Evolutionary conservation across 495 filamentous ascomycete genomes (phyloP).

Genomic region (Trichocladium antarcticum): DNA sequence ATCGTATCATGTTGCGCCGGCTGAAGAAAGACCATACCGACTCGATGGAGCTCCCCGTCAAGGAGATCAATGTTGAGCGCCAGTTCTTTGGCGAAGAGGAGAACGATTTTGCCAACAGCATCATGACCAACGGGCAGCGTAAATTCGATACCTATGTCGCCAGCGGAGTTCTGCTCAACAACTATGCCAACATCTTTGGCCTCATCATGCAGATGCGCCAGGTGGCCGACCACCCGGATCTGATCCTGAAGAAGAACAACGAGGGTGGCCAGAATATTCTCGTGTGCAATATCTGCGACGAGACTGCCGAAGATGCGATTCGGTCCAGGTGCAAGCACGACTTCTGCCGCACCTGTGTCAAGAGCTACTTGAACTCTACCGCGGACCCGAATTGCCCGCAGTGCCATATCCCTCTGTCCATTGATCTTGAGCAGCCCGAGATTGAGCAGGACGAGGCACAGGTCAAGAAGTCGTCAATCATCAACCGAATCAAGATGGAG

Average conservation of each 20-base stretch:
- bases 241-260: slow-evolving; percentile 77
- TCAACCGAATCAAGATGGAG: slow-evolving; percentile 94
- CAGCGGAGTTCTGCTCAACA: slow-evolving; percentile 88
- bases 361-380: slow-evolving; percentile 67
- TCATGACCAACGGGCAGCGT: slow-evolving; percentile 79
- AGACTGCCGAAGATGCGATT: slow-evolving; percentile 88
- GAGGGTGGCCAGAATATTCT: slow-evolving; percentile 81
- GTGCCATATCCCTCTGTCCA: slow-evolving; percentile 79
- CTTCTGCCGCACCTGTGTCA: slow-evolving; percentile 85
- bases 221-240: slow-evolving; percentile 87
- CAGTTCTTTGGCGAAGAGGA: slow-evolving; percentile 95
- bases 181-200: slow-evolving; percentile 83
- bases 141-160: slow-evolving; percentile 93
- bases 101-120: slow-evolving; percentile 85
- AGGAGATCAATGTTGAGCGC: slow-evolving; percentile 81
- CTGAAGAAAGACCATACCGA: slow-evolving; percentile 85
- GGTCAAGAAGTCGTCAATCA: slow-evolving; percentile 89
- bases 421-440: slow-evolving; percentile 87
- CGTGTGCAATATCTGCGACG: slow-evolving; percentile 89
- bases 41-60: slow-evolving; percentile 89
- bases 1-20: slow-evolving; percentile 86
- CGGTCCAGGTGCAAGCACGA: slow-evolving; percentile 85
- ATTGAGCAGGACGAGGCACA: slow-evolving; percentile 75
- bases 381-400: slow-evolving; percentile 73
- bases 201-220: slow-evolving; percentile 97